Base-by-base conservation (phyloP, 108 stramenopile genomes). In the Cylindrotheca closterium region DNA sequence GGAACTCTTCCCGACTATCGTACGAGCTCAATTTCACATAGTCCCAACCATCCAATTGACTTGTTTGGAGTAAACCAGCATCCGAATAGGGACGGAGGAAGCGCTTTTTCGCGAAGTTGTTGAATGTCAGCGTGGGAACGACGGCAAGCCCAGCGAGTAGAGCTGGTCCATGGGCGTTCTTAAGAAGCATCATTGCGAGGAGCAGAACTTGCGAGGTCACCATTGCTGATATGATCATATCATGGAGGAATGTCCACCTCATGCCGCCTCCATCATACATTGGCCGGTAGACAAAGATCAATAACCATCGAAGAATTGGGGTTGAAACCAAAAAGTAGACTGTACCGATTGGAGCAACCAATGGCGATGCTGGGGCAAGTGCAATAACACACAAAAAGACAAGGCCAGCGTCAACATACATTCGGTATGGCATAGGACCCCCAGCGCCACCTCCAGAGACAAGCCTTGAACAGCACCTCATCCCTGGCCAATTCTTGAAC, bases 11-110 rank as follows among this genome's bases (percentile, higher is more conserved):
- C 55, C 89, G 67, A 61, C 82, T 73, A 25, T 80, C 79, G 17
- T 62, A 37, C 32, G 83, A 80, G 17, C 74, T 84, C 17, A 67
- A 47, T 18, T 80, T 59, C 22, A 73, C 74, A 1, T 56, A 21
- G 60, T 90, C 85, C 88, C 87, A 88, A 0, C 88, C 88, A 67
- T 94, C 89, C 34, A 94, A 61, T 46, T 85, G 67, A 32, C 85
- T 84, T 45, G 87, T 88, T 64, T 94, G 93, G n/a, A 94, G 58
- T 49, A 94, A 61, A 7, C 83, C 89, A 33, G 83, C 83, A 68
- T 94, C 93, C 19, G 78, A 45, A 67, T 84, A 94, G 15, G 84
- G 73, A 49, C 74, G 68, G 52, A 69, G 48, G 59, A 86, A 94
- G 10, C 71, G 60, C 26, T 82, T 79, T 46, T 67, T 65, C 29